Base-by-base conservation (phyloP, 768 basidiomycete genomes). In the Mycena venus region DNA sequence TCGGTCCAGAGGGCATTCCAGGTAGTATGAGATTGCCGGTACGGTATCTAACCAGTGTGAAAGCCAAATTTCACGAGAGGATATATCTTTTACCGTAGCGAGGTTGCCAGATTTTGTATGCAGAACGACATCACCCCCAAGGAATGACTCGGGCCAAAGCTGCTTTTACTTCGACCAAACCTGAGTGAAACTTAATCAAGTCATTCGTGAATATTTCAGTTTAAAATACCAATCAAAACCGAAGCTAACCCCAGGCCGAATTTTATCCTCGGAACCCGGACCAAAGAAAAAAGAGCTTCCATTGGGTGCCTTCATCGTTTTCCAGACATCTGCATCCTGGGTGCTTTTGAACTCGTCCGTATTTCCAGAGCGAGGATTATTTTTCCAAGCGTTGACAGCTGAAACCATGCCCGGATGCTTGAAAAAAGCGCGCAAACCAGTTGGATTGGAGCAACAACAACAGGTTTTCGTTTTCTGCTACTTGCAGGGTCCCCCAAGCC, bases 151-250 rank as follows among this genome's bases (percentile, higher is more conserved):
- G 42, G 42, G 17, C 42, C 42, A 19, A 44, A 44, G 17, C 42
- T 44, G 17, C 42, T 44, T 44, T 44, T 44, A 19, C 42, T 44
- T 44, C 42, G 42, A 19, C 42, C 42, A 44, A 44, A 44, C 42
- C 42, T 44, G 4, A 19, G 17, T 15, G 14, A 44, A 44, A 44
- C 4, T 44, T 19, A 15, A 19, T 44, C 17, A 44, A 11, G 10
- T 44, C 10, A 11, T 44, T 44, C 17, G 42, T 15, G 8, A 19
- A 44, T 44, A 19, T 11, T 19, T 11, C 21, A 65, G 1, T 49
- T 29, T 40, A 69, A 78, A 77, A 6, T 59, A 78, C 79, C 79
- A 78, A 36, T 79, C 75, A 12, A 75, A 32, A 32, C 77, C 73
- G 15, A 77, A 55, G 4, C 71, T 79, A 3, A 78, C 72, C 17